Percentiles rank a stretch among this genome's conserved stretches.
phyloP scores from a whole-genome alignment of 2,329 filamentous ascomycete genomes.

The Colletotrichum orbiculare region DNA sequence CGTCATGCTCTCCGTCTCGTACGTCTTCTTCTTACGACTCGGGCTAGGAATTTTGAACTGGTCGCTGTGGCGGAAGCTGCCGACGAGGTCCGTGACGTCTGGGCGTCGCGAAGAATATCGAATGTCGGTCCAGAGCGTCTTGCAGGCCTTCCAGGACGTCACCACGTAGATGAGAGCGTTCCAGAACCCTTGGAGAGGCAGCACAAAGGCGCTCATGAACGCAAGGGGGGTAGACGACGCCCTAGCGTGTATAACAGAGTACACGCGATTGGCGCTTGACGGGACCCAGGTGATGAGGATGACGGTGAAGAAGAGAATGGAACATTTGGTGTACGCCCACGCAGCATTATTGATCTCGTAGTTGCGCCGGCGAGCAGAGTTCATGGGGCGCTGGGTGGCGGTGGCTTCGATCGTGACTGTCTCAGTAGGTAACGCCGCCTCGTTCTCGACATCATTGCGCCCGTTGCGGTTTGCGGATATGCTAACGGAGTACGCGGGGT shows the following conservation, averaged over 20 bases:
- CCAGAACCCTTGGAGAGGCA: conserved; percentile 88
- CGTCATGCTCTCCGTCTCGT: conserved; percentile 63
- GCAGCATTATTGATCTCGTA: conserved; percentile 71
- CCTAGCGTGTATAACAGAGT: conserved; percentile 70
- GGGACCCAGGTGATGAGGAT: conserved; percentile 81
- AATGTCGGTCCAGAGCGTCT: conserved; percentile 56
- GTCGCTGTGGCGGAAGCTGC: conserved; percentile 41
- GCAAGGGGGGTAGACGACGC: conserved; percentile 69
- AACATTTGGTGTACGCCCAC: conserved; percentile 77
- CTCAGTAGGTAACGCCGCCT: conserved; percentile 44
- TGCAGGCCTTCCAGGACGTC: conserved; percentile 75
- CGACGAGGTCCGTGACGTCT: conserved; percentile 49
- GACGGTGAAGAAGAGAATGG: conserved; percentile 77
- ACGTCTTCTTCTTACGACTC: conserved; percentile 43
- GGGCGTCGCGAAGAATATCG: conserved; percentile 41
- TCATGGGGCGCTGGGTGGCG: conserved; percentile 41
- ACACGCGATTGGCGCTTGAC: conserved; percentile 81
- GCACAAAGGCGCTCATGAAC: conserved; percentile 77
- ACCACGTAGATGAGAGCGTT: conserved; percentile 81
- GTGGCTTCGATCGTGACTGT: conserved; percentile 35
- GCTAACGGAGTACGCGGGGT: conserved; percentile 54
- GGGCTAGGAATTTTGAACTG: conserved; percentile 47
- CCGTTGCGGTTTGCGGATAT: conserved; percentile 51
- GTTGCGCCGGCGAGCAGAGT: conserved; percentile 49
- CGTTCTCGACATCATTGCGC: conserved; percentile 40